Percentiles rank a stretch among this genome's conserved stretches.
These are phyloP conservation scores for Phytophthora pseudosyringae DNA, from an alignment of 352 stramenopile genomes.

Conservation along the genomic window DNA sequence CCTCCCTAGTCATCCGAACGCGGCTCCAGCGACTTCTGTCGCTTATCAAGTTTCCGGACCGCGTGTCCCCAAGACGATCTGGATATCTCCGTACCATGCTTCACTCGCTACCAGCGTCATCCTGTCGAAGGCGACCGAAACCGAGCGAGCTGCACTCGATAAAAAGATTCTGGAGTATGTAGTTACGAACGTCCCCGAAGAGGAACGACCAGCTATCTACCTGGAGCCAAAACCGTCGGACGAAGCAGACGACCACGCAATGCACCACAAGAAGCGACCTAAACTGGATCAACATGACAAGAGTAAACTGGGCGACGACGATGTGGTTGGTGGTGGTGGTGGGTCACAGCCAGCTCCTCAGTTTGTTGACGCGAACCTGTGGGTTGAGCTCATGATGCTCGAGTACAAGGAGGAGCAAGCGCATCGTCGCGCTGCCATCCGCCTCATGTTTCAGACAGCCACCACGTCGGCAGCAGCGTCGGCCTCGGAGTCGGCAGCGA, in stretches of 20 bases:
- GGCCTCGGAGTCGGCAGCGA: conserved; percentile 16
- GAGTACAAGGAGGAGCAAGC: conserved; percentile 94
- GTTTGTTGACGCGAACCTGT: conserved; percentile 81
- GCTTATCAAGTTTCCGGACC: neutral
- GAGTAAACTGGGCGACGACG: conserved; percentile 17
- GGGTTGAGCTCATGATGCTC: conserved; percentile 89
- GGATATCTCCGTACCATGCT: conserved; percentile 82
- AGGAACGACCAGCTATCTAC: conserved; percentile 57
- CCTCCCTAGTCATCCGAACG: too few relatives aligned
- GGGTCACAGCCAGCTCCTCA: conserved; percentile 21
- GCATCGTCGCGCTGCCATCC: conserved; percentile 87
- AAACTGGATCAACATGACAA: conserved; percentile 12
- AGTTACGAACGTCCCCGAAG: conserved; percentile 64
- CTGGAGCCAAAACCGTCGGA: conserved; percentile 34
- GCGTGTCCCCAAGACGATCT: conserved; percentile 73
- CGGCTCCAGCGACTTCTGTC: neutral
- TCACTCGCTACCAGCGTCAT: conserved; percentile 77
- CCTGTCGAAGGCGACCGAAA: conserved; percentile 72
- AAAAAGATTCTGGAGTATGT: conserved; percentile 74
- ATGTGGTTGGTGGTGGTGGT: conserved; percentile 2
- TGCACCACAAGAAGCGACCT: conserved; percentile 18
- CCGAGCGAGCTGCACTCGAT: conserved; percentile 58
- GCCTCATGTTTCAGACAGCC: conserved; percentile 94
- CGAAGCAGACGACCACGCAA: neutral
- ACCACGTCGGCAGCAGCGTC: conserved; percentile 39